A percentile compares a stretch with the other conserved stretches of the same genome.
Evolutionary conservation across 345 rosid genomes (phyloP).

Genomic region (Euphorbia lathyris): DNA sequence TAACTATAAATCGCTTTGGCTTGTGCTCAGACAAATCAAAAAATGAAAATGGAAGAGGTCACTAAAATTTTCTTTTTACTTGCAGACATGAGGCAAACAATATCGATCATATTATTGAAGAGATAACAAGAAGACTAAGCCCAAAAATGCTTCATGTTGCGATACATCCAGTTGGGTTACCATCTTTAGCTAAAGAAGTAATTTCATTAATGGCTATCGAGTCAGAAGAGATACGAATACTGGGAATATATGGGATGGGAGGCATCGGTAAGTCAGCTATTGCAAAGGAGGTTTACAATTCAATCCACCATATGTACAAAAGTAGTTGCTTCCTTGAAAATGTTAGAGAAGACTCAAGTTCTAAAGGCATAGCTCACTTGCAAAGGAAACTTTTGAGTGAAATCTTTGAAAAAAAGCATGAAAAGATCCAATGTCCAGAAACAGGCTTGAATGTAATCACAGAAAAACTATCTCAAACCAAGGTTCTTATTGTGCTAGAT

Average conservation of each 20-base stretch:
- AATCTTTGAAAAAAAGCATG: neutral
- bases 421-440: constrained; percentile 5
- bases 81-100: constrained; percentile 1
- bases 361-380: constrained; percentile 14
- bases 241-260: constrained; percentile 25
- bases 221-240: constrained; percentile 7
- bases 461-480: neutral
- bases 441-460: neutral
- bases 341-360: constrained; percentile 2
- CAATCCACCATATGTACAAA: constrained; percentile 9
- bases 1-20: no score
- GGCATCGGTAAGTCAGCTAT: constrained; percentile 22
- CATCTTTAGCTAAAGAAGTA: neutral
- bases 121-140: constrained; percentile 1
- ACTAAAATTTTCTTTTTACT: no score
- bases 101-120: neutral
- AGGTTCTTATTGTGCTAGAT: constrained; percentile 16
- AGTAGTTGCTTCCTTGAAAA: constrained; percentile 23
- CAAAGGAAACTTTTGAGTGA: constrained; percentile 19
- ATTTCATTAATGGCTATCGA: neutral
- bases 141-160: neutral
- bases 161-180: constrained; percentile 5
- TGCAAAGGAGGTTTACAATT: constrained; percentile 15
- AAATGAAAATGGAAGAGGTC: no score
- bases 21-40: no score